These are phyloP conservation scores for Aspergillus clavatus DNA, from an alignment of 2,329 filamentous ascomycete genomes.

Conservation along the genomic window DNA sequence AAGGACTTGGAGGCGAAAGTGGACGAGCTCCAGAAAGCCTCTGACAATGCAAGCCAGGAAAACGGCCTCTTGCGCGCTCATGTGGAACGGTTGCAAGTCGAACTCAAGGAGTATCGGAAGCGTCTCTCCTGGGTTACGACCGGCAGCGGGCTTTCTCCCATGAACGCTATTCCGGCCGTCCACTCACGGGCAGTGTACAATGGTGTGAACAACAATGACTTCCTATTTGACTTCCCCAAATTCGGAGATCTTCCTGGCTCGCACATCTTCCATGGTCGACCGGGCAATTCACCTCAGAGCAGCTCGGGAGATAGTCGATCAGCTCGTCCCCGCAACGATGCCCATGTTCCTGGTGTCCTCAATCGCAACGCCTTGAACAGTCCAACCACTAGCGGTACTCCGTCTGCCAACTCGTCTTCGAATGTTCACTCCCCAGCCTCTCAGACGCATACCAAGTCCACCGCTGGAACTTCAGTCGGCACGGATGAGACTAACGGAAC, in stretches of 20 bases:
- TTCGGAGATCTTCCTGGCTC: slow-evolving; percentile 69
- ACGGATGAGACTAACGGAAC: slow-evolving; percentile 12
- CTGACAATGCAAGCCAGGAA: slow-evolving; percentile 76
- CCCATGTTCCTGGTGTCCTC: slow-evolving; percentile 29
- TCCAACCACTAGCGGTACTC: slow-evolving; percentile 6
- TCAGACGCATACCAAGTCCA: slow-evolving; percentile 1
- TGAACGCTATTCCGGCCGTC: slow-evolving; percentile 44
- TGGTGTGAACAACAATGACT: slow-evolving; percentile 69
- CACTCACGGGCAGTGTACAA: slow-evolving; percentile 50
- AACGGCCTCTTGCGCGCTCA: slow-evolving; percentile 80
- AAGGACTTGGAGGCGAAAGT: slow-evolving; percentile 54
- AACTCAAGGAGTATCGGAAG: slow-evolving; percentile 88
- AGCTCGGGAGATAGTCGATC: slow-evolving; percentile 28
- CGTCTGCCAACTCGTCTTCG: not conserved
- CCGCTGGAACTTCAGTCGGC: slow-evolving; percentile 7
- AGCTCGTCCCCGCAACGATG: slow-evolving; percentile 14
- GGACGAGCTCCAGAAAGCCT: slow-evolving; percentile 68
- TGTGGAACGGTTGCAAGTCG: slow-evolving; percentile 77
- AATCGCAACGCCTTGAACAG: slow-evolving; percentile 21
- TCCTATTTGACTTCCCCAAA: slow-evolving; percentile 93
- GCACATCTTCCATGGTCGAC: slow-evolving; percentile 48
- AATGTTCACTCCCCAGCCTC: not conserved
- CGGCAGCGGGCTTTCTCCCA: slow-evolving; percentile 44
- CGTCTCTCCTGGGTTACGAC: slow-evolving; percentile 62
- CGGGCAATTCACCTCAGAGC: slow-evolving; percentile 27